Conservation (phyloP, 176 grass and related monocot species). For the Triticum urartu region DNA sequence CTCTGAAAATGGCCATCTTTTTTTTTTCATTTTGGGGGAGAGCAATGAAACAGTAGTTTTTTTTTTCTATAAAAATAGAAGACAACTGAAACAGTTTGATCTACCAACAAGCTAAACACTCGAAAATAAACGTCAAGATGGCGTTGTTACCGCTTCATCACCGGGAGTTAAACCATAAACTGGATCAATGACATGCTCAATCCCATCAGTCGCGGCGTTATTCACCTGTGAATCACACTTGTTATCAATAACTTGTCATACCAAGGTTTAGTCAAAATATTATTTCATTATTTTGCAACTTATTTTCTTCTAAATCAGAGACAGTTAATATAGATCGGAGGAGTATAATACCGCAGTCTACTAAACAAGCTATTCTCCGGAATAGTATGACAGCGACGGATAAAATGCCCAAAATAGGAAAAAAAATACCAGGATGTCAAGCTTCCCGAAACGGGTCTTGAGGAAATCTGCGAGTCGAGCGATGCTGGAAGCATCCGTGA, state of each 20-base stretch:
- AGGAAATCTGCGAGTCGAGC: conserved; percentile 21
- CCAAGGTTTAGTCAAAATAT: not conserved
- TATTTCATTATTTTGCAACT: not conserved
- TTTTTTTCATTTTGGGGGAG: not conserved
- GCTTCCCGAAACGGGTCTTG: not conserved
- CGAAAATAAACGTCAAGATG: not conserved
- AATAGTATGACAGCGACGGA: not conserved
- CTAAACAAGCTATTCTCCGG: not conserved
- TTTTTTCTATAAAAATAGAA: not conserved
- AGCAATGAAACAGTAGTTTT: not conserved
- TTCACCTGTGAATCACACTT: conserved; percentile 22
- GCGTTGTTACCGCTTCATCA: not conserved
- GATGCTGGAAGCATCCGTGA: conserved; percentile 40
- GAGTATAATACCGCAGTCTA: too few species aligned
- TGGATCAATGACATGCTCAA: not conserved
- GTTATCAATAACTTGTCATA: not conserved
- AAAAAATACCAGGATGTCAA: conserved; percentile 10
- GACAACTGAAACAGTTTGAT: not conserved
- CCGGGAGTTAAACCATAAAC: not conserved
- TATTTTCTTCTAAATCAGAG: too few species aligned
- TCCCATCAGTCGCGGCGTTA: conserved; percentile 24
- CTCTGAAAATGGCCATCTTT: not conserved
- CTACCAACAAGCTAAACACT: not conserved
- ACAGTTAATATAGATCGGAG: too few species aligned
- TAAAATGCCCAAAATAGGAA: not conserved